Evolutionary conservation across 225 moss, liverwort and hornwort species (phyloP).

Genomic region (Thuidium tamariscinum): DNA sequence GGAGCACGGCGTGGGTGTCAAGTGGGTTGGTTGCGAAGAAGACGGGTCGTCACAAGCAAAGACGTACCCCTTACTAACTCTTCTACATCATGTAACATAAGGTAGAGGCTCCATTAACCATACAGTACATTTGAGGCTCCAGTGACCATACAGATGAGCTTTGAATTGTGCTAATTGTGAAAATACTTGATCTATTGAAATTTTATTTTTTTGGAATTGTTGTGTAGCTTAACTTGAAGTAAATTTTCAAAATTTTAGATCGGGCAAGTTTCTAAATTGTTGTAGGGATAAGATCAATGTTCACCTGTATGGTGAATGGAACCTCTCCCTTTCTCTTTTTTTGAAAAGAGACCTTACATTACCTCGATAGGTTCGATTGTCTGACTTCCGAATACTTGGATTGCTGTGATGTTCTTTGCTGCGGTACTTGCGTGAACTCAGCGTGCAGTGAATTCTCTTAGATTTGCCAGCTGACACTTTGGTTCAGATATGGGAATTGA

Average conservation of each 20-base stretch:
- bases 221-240: background rate
- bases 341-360: background rate
- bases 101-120: background rate
- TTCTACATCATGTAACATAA: background rate
- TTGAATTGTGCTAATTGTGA: background rate
- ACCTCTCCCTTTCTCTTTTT: background rate
- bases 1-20: constrained; percentile 70
- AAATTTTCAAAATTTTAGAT: background rate
- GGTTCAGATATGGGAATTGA: background rate
- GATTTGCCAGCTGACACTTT: background rate
- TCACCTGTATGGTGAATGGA: background rate
- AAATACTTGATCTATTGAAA: background rate
- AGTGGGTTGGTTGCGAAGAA: constrained; percentile 53
- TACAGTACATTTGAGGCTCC: background rate
- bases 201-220: background rate
- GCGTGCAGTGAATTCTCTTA: background rate
- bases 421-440: background rate
- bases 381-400: background rate
- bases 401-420: background rate
- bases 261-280: background rate
- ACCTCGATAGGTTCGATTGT: background rate
- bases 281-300: background rate
- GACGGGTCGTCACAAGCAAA: constrained; percentile 31
- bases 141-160: background rate
- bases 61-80: constrained; percentile 42